A percentile compares a stretch with the other conserved stretches of the same genome.
Conservation (phyloP, 371 early-diverging fungal genomes). For the Mucor irregularis region DNA sequence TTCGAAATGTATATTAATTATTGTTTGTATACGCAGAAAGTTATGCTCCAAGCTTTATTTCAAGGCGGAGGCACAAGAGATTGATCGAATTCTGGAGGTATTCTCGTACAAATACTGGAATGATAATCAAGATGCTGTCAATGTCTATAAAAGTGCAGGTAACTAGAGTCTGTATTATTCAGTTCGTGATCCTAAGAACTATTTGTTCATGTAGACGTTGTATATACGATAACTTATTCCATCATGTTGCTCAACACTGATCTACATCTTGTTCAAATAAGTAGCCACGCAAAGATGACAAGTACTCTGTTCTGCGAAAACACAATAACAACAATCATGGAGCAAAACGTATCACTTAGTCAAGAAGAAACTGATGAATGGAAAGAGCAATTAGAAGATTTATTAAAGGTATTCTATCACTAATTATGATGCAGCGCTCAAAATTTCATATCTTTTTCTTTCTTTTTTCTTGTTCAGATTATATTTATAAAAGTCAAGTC, state of each 20-base stretch:
- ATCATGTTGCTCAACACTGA: conserved; percentile 90
- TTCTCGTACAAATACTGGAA: conserved; percentile 76
- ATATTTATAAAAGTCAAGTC: conserved; percentile 65
- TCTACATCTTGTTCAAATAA: conserved; percentile 67
- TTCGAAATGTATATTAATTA: background rate
- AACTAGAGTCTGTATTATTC: conserved; percentile 1
- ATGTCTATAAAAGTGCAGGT: conserved; percentile 40
- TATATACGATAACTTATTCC: conserved; percentile 83
- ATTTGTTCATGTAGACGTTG: conserved; percentile 47
- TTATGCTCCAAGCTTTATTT: conserved; percentile 71
- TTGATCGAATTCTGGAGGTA: conserved; percentile 80
- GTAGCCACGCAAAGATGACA: conserved; percentile 53
- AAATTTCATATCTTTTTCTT: background rate
- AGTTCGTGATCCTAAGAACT: background rate
- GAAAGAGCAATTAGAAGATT: background rate
- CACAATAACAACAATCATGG: conserved; percentile 46
- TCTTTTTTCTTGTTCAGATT: conserved; percentile 12
- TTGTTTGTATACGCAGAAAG: conserved; percentile 14
- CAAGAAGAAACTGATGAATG: background rate
- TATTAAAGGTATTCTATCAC: conserved; percentile 1
- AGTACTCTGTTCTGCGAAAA: conserved; percentile 51
- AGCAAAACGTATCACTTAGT: conserved; percentile 15
- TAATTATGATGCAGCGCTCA: background rate
- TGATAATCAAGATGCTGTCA: conserved; percentile 56
- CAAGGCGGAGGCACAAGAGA: conserved; percentile 85